These are phyloP conservation scores for Chlorella sp. DNA, from an alignment of 139 green algal genomes.

Conservation along the genomic window DNA sequence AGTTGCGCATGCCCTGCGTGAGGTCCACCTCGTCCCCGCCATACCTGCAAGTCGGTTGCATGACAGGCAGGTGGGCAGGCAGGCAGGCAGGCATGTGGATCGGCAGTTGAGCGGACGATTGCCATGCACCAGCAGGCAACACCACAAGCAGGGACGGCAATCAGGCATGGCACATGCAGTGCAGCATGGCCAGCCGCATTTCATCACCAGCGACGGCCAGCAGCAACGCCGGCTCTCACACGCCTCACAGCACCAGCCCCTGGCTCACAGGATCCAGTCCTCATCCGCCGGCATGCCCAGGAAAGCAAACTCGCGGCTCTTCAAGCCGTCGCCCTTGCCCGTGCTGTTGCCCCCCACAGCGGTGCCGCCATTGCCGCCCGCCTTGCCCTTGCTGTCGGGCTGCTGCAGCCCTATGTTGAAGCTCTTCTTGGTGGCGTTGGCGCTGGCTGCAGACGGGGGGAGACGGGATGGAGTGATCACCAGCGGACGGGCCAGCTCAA, in stretches of 20 bases:
- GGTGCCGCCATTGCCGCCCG: no score
- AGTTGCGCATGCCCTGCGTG: conserved; percentile 59
- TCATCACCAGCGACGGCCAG: no score
- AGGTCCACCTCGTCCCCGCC: conserved; percentile 48
- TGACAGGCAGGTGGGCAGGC: not conserved
- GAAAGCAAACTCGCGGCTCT: conserved; percentile 22
- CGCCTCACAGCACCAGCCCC: not conserved
- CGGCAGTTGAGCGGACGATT: not conserved
- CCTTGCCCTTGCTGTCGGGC: not conserved
- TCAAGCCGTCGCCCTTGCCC: no score
- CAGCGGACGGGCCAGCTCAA: not conserved
- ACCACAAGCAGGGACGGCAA: not conserved
- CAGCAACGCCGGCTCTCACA: no score
- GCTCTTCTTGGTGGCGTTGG: conserved; percentile 51
- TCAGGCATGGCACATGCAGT: not conserved
- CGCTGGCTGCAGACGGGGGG: conserved; percentile 4
- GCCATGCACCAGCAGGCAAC: no score
- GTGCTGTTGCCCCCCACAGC: no score
- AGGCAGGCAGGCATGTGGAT: not conserved
- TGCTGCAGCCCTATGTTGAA: conserved; percentile 40
- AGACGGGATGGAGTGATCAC: not conserved
- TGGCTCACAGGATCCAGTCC: conserved; percentile 59
- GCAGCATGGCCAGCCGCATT: no score
- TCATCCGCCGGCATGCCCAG: conserved; percentile 56
- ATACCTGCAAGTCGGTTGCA: conserved; percentile 21